phyloP scores from a whole-genome alignment of 495 filamentous ascomycete species.

The Parmelia sp. region DNA sequence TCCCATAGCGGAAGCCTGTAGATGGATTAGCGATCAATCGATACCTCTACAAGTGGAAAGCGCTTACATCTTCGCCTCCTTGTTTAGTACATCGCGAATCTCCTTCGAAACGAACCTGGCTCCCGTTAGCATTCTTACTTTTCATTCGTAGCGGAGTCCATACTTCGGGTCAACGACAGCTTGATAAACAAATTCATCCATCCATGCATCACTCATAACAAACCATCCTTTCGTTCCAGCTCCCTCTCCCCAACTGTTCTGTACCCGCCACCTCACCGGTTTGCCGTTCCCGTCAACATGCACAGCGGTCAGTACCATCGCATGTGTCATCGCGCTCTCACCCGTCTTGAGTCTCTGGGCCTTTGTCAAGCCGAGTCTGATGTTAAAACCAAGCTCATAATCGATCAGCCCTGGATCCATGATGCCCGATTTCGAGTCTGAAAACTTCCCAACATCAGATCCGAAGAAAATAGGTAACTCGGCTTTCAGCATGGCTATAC shows the following conservation, averaged over 20 bases:
- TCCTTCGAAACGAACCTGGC: constrained; percentile 58
- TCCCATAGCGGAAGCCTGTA: constrained; percentile 69
- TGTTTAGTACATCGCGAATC: constrained; percentile 59
- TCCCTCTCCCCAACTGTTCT: constrained; percentile 71
- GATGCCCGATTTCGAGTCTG: constrained; percentile 56
- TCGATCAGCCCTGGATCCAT: constrained; percentile 70
- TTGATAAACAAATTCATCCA: constrained; percentile 84
- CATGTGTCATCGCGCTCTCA: constrained; percentile 79
- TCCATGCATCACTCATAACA: constrained; percentile 81
- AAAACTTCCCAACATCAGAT: constrained; percentile 78
- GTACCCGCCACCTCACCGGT: constrained; percentile 71
- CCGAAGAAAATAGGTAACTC: constrained; percentile 84
- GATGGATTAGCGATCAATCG: background rate
- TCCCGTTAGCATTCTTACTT: constrained; percentile 65
- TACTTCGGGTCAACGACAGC: constrained; percentile 66
- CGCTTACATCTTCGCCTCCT: constrained; percentile 52
- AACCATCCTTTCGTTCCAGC: constrained; percentile 73
- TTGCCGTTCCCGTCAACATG: constrained; percentile 60
- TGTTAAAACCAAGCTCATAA: constrained; percentile 72
- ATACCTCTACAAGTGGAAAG: background rate
- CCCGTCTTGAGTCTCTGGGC: constrained; percentile 61
- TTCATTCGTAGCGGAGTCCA: background rate
- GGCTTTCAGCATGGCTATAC: constrained; percentile 66
- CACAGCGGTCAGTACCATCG: constrained; percentile 83
- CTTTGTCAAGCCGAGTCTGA: constrained; percentile 65